Evolutionary conservation across 1,284 basidiomycete genomes (phyloP).

Genomic region (Sanguinoderma infundibulare): DNA sequence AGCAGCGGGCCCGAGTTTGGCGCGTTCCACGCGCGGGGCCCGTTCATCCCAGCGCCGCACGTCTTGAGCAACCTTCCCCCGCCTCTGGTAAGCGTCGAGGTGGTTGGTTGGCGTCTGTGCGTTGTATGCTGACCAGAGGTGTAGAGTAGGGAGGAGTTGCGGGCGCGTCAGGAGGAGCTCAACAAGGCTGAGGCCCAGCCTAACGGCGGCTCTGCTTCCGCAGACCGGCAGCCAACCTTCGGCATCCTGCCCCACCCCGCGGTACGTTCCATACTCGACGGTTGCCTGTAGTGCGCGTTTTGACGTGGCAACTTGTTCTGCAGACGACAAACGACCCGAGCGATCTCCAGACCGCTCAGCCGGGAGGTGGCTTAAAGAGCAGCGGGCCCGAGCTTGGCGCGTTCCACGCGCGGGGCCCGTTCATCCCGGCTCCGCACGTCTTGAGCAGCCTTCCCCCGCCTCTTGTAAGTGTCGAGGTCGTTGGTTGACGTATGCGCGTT

Average conservation of each 20-base stretch:
- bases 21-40: conserved; percentile 48
- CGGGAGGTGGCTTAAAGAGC: conserved; percentile 43
- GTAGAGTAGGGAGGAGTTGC: conserved; percentile 38
- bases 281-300: no score
- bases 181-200: conserved; percentile 20
- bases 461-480: conserved; percentile 23
- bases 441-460: conserved; percentile 31
- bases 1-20: conserved; percentile 34
- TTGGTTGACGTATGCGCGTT: no score
- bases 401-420: conserved; percentile 48
- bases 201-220: no score
- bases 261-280: conserved; percentile 40
- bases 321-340: conserved; percentile 57
- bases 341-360: conserved; percentile 46
- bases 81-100: conserved; percentile 30
- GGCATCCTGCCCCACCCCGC: conserved; percentile 57
- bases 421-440: conserved; percentile 40
- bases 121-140: neutral
- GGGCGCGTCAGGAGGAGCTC: conserved; percentile 34
- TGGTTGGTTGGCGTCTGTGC: no score
- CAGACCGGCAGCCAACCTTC: conserved; percentile 42
- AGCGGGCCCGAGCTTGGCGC: conserved; percentile 38
- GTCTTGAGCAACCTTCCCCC: conserved; percentile 29
- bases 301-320: neutral
- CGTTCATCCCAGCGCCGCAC: conserved; percentile 42